Conservation (phyloP, 2,329 filamentous ascomycete species). For the Colletotrichum sp. region DNA sequence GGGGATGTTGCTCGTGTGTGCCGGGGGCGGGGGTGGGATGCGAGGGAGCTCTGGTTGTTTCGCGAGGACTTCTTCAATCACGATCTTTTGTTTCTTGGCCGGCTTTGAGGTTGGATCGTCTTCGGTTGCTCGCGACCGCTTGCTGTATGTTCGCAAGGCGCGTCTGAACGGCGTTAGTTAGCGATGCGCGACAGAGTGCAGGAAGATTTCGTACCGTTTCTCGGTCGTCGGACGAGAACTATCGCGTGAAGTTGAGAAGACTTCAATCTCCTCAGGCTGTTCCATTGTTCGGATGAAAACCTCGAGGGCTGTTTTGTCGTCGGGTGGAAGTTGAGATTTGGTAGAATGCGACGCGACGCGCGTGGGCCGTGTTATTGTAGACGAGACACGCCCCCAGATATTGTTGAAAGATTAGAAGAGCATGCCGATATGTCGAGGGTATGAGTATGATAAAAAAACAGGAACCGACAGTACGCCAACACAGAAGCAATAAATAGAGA, state of each 20-base stretch:
- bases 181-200: too few species aligned
- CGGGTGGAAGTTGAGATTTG: neutral
- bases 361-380: neutral
- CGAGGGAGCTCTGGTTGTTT: neutral
- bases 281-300: neutral
- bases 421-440: neutral
- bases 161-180: neutral
- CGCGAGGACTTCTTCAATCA: slow-evolving; percentile 24
- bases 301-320: too few species aligned
- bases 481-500: neutral
- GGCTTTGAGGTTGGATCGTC: neutral
- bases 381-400: neutral
- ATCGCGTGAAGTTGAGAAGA: neutral
- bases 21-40: neutral
- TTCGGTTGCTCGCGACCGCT: slow-evolving; percentile 25
- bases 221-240: neutral
- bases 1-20: slow-evolving; percentile 17
- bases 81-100: slow-evolving; percentile 22
- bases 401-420: neutral
- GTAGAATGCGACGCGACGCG: neutral
- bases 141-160: slow-evolving; percentile 44
- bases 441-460: neutral
- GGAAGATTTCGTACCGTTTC: neutral
- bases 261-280: neutral
- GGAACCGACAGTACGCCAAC: neutral